A percentile compares a stretch with the other conserved stretches of the same genome.
These are phyloP conservation scores for Acacia pycnantha DNA, from an alignment of 331 rosid species.

Conservation along the genomic window DNA sequence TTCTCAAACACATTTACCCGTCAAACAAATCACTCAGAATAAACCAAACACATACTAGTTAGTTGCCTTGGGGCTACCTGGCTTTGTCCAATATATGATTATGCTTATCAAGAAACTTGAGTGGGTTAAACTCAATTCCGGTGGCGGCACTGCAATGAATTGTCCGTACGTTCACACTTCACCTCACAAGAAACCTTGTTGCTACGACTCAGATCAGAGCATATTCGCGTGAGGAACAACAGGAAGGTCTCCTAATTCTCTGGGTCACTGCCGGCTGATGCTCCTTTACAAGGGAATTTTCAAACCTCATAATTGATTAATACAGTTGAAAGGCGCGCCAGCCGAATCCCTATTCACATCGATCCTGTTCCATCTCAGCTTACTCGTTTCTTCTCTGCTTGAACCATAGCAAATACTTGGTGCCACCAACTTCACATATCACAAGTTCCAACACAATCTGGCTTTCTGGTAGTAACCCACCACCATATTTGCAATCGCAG, in stretches of 20 bases:
- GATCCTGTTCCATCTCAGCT: background rate
- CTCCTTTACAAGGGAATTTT: background rate
- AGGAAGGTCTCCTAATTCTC: background rate
- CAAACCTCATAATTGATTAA: background rate
- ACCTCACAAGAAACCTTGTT: background rate
- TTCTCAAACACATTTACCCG: too few species aligned
- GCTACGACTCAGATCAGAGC: conserved; percentile 5
- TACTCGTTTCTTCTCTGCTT: background rate
- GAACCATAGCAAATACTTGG: too few species aligned
- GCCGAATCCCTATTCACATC: background rate
- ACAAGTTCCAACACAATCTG: background rate
- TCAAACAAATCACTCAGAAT: too few species aligned
- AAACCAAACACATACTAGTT: background rate
- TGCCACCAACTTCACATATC: background rate
- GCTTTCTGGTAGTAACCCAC: background rate
- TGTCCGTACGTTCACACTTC: background rate
- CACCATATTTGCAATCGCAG: background rate
- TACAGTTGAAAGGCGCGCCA: conserved; percentile 13
- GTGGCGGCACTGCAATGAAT: background rate
- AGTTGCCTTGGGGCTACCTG: background rate
- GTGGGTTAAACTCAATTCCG: background rate
- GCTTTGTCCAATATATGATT: background rate
- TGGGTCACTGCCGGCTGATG: background rate
- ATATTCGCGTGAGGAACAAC: background rate
- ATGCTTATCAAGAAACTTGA: background rate